phyloP scores from a whole-genome alignment of 257 asterid genomes.

The Handroanthus guayacan region DNA sequence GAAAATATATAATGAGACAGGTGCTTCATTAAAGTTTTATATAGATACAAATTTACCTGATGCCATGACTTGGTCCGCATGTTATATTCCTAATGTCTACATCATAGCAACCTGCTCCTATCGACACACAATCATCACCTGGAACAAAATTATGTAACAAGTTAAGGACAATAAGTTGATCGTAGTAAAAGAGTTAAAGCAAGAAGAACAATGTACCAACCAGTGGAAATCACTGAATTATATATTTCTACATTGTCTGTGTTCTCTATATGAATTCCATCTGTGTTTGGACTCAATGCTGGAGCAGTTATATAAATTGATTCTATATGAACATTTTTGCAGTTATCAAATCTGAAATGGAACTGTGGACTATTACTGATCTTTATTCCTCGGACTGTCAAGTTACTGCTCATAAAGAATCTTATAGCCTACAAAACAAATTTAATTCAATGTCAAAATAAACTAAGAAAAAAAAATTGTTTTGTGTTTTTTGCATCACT shows the following conservation, averaged over 20 bases:
- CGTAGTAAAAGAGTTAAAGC: neutral
- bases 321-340: slow-evolving; percentile 59
- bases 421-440: slow-evolving; percentile 54
- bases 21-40: too few relatives aligned
- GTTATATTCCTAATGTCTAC: slow-evolving; percentile 70
- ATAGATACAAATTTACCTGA: slow-evolving; percentile 46
- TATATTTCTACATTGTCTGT: slow-evolving; percentile 57
- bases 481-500: slow-evolving; percentile 34
- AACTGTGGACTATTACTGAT: slow-evolving; percentile 68
- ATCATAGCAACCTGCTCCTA: slow-evolving; percentile 67
- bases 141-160: neutral
- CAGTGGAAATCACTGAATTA: slow-evolving; percentile 59
- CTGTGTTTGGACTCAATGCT: slow-evolving; percentile 66
- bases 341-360: slow-evolving; percentile 64
- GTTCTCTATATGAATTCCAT: slow-evolving; percentile 70
- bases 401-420: slow-evolving; percentile 68
- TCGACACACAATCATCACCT: slow-evolving; percentile 78
- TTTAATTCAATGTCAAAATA: neutral
- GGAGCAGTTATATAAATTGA: slow-evolving; percentile 63
- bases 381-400: slow-evolving; percentile 58
- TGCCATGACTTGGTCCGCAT: slow-evolving; percentile 76
- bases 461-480: neutral
- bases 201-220: slow-evolving; percentile 26
- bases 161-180: neutral
- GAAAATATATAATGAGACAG: too few relatives aligned